phyloP scores from a whole-genome alignment of 2,329 filamentous ascomycete species.

The Myriangium duriaei region DNA sequence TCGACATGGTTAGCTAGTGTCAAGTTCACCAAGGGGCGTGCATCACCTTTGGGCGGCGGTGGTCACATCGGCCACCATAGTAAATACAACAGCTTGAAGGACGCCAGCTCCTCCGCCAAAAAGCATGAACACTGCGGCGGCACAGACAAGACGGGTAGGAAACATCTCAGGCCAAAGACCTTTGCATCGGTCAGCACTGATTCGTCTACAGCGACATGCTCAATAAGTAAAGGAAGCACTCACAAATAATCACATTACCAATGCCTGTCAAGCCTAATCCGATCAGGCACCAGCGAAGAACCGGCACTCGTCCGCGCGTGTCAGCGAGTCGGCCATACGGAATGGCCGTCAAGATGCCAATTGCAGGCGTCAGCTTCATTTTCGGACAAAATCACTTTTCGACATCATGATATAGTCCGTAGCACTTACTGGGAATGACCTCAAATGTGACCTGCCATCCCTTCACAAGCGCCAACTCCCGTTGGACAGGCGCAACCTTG shows the following conservation, averaged over 20 bases:
- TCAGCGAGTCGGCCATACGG: background rate
- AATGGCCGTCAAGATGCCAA: background rate
- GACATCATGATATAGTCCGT: too few species aligned
- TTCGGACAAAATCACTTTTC: too few species aligned
- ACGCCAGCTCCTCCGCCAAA: slow-evolving; percentile 1
- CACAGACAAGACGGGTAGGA: background rate
- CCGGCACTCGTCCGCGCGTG: background rate
- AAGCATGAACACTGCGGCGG: background rate
- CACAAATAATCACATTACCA: background rate
- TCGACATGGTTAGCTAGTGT: too few species aligned
- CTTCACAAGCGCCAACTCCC: background rate
- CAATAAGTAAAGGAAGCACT: background rate
- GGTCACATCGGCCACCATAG: background rate
- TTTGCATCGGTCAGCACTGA: background rate
- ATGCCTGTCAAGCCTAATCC: background rate
- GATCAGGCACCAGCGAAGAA: background rate
- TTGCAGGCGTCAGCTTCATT: too few species aligned
- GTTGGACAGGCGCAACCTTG: background rate
- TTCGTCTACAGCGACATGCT: too few species aligned
- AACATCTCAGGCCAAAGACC: background rate
- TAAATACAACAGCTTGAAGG: background rate
- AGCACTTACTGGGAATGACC: background rate
- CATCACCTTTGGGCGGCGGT: background rate
- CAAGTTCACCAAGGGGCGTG: too few species aligned
- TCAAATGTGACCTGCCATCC: background rate